A percentile compares a stretch with the other conserved stretches of the same genome.
Evolutionary conservation across 1,284 basidiomycete species (phyloP).

Genomic region (Pseudozyma tsukubaensis): DNA sequence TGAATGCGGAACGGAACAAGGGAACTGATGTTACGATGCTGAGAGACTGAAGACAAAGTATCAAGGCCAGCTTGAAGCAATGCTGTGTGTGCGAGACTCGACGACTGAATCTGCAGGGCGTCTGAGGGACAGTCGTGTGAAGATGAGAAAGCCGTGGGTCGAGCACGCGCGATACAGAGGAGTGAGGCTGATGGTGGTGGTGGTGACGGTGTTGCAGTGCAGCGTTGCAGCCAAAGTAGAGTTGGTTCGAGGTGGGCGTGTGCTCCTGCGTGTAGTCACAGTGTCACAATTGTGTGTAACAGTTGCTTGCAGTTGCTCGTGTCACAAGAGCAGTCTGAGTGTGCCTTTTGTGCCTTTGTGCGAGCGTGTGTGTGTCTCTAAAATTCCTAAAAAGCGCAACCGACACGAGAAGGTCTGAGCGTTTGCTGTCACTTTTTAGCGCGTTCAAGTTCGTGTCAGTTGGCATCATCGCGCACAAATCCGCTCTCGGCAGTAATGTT

Average conservation of each 20-base stretch:
- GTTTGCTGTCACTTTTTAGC: slow-evolving; percentile 2
- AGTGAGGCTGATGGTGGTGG: neutral
- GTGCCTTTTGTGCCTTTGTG: neutral
- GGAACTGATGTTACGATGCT: neutral
- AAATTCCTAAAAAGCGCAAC: neutral
- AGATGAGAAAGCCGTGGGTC: neutral
- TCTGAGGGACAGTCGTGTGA: neutral
- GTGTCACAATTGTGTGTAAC: too few relatives aligned
- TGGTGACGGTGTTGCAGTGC: neutral
- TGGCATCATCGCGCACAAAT: neutral
- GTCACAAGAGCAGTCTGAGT: too few relatives aligned
- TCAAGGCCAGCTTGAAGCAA: slow-evolving; percentile 38
- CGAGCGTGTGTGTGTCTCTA: neutral
- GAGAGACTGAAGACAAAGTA: slow-evolving; percentile 3
- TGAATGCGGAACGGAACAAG: neutral
- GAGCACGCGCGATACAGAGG: neutral
- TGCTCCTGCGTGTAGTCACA: too few relatives aligned
- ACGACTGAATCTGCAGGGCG: too few relatives aligned
- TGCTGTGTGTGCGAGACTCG: too few relatives aligned
- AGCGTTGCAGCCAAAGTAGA: neutral
- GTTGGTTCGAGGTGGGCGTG: neutral
- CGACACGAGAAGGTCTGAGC: neutral
- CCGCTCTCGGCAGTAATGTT: too few relatives aligned
- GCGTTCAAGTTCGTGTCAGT: neutral
- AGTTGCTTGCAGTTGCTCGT: too few relatives aligned